Evolutionary conservation across 345 rosid species (phyloP).

Genomic region (Syzygium aromaticum): DNA sequence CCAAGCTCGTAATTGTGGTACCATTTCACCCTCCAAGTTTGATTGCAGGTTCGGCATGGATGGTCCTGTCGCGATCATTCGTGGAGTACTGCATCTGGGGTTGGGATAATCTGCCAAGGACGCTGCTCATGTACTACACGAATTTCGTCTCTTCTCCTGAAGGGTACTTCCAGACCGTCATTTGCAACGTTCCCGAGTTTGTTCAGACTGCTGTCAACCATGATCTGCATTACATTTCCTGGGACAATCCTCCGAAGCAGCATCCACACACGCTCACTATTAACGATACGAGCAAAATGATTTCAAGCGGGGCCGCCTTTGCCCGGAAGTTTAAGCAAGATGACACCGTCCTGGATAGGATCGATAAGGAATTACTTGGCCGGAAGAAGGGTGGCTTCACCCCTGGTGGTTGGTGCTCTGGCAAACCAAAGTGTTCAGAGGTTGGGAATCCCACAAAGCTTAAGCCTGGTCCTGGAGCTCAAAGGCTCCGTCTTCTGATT

Average conservation of each 20-base stretch:
- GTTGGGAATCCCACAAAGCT: slow-evolving; percentile 58
- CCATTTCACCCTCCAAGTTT: not conserved
- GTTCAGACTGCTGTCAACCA: slow-evolving; percentile 66
- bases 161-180: slow-evolving; percentile 92
- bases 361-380: slow-evolving; percentile 61
- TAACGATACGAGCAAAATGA: slow-evolving; percentile 60
- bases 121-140: slow-evolving; percentile 88
- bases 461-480: slow-evolving; percentile 70
- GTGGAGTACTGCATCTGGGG: slow-evolving; percentile 96
- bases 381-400: slow-evolving; percentile 58
- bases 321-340: slow-evolving; percentile 72
- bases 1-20: not conserved
- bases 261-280: slow-evolving; percentile 78
- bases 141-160: slow-evolving; percentile 97
- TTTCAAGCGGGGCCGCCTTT: slow-evolving; percentile 75
- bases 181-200: slow-evolving; percentile 85
- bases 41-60: slow-evolving; percentile 94
- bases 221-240: slow-evolving; percentile 87
- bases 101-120: slow-evolving; percentile 94
- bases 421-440: slow-evolving; percentile 52
- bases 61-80: slow-evolving; percentile 77
- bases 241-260: slow-evolving; percentile 94
- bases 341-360: slow-evolving; percentile 52
- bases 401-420: slow-evolving; percentile 96
- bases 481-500: slow-evolving; percentile 52